Conservation (phyloP, 2,329 filamentous ascomycete genomes). For the Trichoderma guizhouense region DNA sequence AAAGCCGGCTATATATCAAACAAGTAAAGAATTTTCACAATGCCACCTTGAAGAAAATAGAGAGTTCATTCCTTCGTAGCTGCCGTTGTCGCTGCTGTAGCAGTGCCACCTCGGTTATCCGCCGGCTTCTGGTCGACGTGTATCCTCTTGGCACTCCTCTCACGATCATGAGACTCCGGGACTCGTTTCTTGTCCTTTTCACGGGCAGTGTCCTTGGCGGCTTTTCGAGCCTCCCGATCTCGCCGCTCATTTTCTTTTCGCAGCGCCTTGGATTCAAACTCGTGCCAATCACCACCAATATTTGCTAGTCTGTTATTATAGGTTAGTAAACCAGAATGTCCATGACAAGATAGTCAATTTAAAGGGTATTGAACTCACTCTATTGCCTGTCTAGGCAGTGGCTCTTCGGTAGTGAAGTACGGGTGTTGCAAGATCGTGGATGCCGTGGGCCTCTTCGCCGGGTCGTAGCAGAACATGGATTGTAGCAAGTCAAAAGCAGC, state of each 20-base stretch:
- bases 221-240: conserved; percentile 50
- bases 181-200: conserved; percentile 42
- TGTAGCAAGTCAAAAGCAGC: conserved; percentile 79
- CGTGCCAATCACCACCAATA: conserved; percentile 94
- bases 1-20: neutral
- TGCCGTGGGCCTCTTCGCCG: conserved; percentile 75
- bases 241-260: conserved; percentile 81
- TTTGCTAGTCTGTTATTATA: conserved; percentile 58
- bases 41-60: neutral
- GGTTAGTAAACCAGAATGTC: conserved; percentile 17
- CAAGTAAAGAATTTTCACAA: neutral
- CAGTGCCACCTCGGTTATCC: neutral
- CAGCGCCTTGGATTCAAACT: conserved; percentile 94
- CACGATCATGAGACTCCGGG: conserved; percentile 31
- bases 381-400: conserved; percentile 69
- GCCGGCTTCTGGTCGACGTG: conserved; percentile 30
- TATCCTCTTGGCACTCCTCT: conserved; percentile 34
- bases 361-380: conserved; percentile 60
- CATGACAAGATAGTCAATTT: conserved; percentile 20
- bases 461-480: conserved; percentile 88
- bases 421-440: conserved; percentile 79
- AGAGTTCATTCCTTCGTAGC: conserved; percentile 6
- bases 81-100: neutral
- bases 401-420: conserved; percentile 84
- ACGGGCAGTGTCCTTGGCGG: conserved; percentile 38